These are phyloP conservation scores for Aspergillus bertholletiae DNA, from an alignment of 495 filamentous ascomycete genomes.

Conservation along the genomic window DNA sequence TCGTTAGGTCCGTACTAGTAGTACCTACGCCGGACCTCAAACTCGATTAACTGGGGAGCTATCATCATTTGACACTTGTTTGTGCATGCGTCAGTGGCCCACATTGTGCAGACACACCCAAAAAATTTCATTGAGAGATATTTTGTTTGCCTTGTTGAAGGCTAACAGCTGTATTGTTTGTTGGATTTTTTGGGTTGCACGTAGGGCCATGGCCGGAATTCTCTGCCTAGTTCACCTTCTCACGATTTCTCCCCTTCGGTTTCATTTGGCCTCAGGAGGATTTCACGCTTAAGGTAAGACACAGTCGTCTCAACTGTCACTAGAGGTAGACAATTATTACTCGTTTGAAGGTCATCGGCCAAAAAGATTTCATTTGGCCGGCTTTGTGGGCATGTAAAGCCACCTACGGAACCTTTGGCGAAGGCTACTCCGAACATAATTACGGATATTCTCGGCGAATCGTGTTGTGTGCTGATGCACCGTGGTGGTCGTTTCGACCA, in stretches of 20 bases:
- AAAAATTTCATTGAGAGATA: not conserved
- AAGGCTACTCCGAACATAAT: too few species aligned
- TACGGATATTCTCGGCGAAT: not conserved
- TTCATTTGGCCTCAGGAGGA: too few species aligned
- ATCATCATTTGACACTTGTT: not conserved
- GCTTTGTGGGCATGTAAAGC: not conserved
- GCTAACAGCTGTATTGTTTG: not conserved
- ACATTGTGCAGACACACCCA: not conserved
- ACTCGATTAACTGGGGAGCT: not conserved
- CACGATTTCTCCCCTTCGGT: not conserved
- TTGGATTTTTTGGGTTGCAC: not conserved
- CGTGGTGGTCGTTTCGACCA: not conserved
- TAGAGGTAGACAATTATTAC: not conserved
- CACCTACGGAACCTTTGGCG: not conserved
- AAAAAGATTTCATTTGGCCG: not conserved
- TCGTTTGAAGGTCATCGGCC: not conserved
- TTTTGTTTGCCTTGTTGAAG: not conserved
- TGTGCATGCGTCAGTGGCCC: not conserved
- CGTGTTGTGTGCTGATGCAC: not conserved
- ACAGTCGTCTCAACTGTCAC: not conserved
- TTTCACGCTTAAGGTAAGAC: not conserved
- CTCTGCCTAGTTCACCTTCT: not conserved
- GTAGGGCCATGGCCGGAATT: too few species aligned
- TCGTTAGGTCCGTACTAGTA: not conserved
- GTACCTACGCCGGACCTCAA: too few species aligned